phyloP scores from a whole-genome alignment of 2,329 filamentous ascomycete genomes.

The Fusarium longipes region DNA sequence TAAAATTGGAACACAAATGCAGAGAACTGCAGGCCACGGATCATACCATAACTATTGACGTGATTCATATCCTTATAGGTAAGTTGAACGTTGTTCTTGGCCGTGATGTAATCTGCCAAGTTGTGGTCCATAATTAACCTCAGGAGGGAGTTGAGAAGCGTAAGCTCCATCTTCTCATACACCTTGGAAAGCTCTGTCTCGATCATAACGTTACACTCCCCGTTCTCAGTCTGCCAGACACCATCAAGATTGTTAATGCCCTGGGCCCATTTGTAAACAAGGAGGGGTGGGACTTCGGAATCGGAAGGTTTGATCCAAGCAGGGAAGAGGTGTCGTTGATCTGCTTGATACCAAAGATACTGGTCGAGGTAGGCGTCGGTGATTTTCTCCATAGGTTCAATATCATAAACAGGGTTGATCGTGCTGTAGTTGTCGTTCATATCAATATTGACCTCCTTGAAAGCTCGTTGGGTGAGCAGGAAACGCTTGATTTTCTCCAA shows the following conservation, averaged over 20 bases:
- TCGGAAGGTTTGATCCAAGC: conserved; percentile 99
- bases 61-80: conserved; percentile 99
- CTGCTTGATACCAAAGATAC: conserved; percentile 98
- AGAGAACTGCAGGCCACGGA: conserved; percentile 96
- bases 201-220: conserved; percentile 98
- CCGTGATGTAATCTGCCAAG: conserved; percentile 97
- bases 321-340: conserved; percentile 95
- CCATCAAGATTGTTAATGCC: conserved; percentile 98
- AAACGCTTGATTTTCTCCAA: conserved; percentile 97
- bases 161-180: conserved; percentile 99
- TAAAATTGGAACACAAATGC: conserved; percentile 99
- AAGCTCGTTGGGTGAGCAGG: conserved; percentile 93
- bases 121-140: conserved; percentile 99
- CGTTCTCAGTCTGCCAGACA: conserved; percentile 93
- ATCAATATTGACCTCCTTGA: conserved; percentile 99
- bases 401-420: conserved; percentile 98
- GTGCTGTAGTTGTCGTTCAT: conserved; percentile 99
- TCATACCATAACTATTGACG: conserved; percentile 98
- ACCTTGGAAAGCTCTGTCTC: conserved; percentile 99
- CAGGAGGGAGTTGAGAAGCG: conserved; percentile 90
- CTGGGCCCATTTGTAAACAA: conserved; percentile 99
- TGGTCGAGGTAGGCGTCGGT: conserved; percentile 98
- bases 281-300: conserved; percentile 92
- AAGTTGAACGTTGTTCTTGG: conserved; percentile 98
- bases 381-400: conserved; percentile 99